Evolutionary conservation across 2,329 filamentous ascomycete species (phyloP).

Genomic region (Fusarium scirpi): DNA sequence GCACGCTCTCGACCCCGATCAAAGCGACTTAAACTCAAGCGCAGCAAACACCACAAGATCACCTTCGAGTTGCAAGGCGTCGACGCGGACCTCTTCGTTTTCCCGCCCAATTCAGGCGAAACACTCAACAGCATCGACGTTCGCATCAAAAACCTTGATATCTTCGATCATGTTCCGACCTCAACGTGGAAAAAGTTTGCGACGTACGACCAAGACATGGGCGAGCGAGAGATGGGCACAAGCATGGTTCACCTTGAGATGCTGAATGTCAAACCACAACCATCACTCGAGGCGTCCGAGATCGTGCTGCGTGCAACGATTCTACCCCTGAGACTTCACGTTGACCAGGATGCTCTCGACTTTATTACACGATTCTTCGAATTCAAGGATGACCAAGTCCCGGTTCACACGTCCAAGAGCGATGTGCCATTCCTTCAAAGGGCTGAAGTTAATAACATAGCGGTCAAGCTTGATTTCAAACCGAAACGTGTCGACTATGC

Average conservation of each 20-base stretch:
- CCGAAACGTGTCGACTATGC: conserved; percentile 98
- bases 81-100: conserved; percentile 83
- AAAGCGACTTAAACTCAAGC: conserved; percentile 78
- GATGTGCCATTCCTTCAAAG: conserved; percentile 90
- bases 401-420: conserved; percentile 68
- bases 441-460: conserved; percentile 85
- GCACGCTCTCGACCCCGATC: conserved; percentile 58
- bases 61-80: conserved; percentile 92
- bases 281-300: conserved; percentile 87
- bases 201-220: conserved; percentile 89
- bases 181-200: conserved; percentile 99
- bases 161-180: conserved; percentile 93
- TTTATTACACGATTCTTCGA: conserved; percentile 98
- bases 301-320: conserved; percentile 84
- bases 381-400: conserved; percentile 83
- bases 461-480: conserved; percentile 92
- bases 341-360: conserved; percentile 96
- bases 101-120: conserved; percentile 80
- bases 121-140: conserved; percentile 90
- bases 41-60: conserved; percentile 94
- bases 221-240: conserved; percentile 85
- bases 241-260: conserved; percentile 93
- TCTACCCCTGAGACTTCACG: conserved; percentile 88
- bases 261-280: conserved; percentile 86
- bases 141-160: conserved; percentile 83